Evolutionary conservation across 2,329 filamentous ascomycete species (phyloP).

Genomic region (Diplocarpon mali): DNA sequence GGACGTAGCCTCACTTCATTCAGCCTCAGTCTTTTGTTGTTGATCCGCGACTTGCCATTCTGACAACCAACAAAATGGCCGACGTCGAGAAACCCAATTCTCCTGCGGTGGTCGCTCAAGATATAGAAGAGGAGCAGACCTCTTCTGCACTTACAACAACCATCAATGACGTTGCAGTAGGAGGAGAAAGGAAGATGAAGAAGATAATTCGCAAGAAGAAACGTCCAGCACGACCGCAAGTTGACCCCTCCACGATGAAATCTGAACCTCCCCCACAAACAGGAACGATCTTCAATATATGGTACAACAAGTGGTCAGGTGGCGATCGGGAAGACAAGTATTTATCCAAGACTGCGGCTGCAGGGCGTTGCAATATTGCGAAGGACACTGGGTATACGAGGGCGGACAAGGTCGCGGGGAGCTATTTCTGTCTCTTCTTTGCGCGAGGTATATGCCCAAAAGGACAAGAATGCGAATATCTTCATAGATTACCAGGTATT

Average conservation of each 20-base stretch:
- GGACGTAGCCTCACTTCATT: too few relatives aligned
- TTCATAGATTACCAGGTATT: conserved; percentile 77
- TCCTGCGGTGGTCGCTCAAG: conserved; percentile 13
- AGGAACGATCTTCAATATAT: conserved; percentile 93
- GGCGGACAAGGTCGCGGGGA: conserved; percentile 65
- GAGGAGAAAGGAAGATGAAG: conserved; percentile 52
- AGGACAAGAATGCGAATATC: conserved; percentile 86
- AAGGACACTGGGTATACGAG: conserved; percentile 70
- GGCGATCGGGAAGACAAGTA: conserved; percentile 92
- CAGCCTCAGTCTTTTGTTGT: background rate
- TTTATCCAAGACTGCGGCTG: conserved; percentile 69
- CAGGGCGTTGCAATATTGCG: conserved; percentile 77
- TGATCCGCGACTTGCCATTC: conserved; percentile 3
- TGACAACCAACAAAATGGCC: conserved; percentile 15
- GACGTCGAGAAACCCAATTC: conserved; percentile 21
- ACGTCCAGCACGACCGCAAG: conserved; percentile 78
- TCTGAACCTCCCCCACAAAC: conserved; percentile 84
- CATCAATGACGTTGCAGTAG: conserved; percentile 20
- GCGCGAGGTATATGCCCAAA: conserved; percentile 73
- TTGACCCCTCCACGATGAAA: conserved; percentile 74
- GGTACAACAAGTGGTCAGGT: conserved; percentile 98
- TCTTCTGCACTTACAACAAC: conserved; percentile 22
- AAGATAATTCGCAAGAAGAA: conserved; percentile 89
- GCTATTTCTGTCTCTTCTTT: conserved; percentile 89
- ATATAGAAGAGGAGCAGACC: conserved; percentile 8